Evolutionary conservation across 495 filamentous ascomycete genomes (phyloP), one percentile per base, ranked within the genome.

Genomic region (Penicillium egyptiacum): DNA sequence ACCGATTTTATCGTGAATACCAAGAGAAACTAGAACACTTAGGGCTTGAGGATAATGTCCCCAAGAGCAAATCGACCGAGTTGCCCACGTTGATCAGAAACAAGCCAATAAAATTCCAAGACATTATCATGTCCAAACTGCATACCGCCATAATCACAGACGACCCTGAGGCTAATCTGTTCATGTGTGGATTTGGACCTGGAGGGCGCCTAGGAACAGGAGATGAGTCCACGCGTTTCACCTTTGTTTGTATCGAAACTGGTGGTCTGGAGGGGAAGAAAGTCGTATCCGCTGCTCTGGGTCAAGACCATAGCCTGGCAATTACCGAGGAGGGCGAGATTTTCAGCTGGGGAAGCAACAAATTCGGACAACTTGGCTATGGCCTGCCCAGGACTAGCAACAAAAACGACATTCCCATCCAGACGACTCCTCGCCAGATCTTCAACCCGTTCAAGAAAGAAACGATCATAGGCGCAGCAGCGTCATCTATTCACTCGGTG

Each of bases 281-380:
- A 65, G 76, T 97, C 5, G 70, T 81, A 0, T 81, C 83, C 17
- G 79, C 94, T 43, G 91, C 90, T 1, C 80, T 98, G 1, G 94
- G 93, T 4, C 90, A 93, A 60, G 92, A 96, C 65, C 95, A 98
- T 69, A 88, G 89, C 12, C 78, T 98, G 62, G 95, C 89, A 0
- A 76, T 96, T 17, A 88, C 91, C 16, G 85, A 84, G 50, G 78
- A 84, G 46, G 94, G 95, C 5, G 88, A 92, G 50, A 82, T 95
- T 5, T 94, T 88, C 77, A 92, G 91, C 19, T 98, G 93, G 93
- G 94, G 94, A 17, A 92, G 81, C 64, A 98, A 97, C 66, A 86
- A 81, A 25, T 88, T 82, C 69, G 91, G 87, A 19, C 94, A 98
- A 66, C 81, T 98, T 12, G 94, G 94, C 3, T 96, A 95, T 66